These are phyloP conservation scores for Suhomyces panamericanus DNA, from an alignment of 1,139 yeast species.

Conservation along the genomic window DNA sequence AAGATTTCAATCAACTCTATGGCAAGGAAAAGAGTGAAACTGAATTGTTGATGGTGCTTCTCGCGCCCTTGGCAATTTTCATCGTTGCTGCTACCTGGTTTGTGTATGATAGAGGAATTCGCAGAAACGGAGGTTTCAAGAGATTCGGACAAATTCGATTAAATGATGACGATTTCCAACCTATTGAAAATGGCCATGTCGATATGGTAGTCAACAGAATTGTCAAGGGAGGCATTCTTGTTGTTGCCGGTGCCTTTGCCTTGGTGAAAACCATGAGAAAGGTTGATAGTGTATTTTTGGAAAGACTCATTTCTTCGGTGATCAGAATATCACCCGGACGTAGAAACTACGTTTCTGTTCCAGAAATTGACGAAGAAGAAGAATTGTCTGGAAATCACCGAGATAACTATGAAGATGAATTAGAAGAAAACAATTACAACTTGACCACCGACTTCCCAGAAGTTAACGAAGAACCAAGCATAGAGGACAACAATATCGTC, in stretches of 20 bases:
- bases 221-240: slow-evolving; percentile 62
- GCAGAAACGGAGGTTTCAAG: slow-evolving; percentile 77
- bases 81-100: slow-evolving; percentile 58
- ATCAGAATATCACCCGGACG: slow-evolving; percentile 45
- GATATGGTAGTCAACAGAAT: slow-evolving; percentile 63
- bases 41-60: slow-evolving; percentile 51
- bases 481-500: no score
- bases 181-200: slow-evolving; percentile 65
- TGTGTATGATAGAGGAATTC: slow-evolving; percentile 76
- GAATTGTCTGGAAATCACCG: no score
- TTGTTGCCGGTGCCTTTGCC: slow-evolving; percentile 46
- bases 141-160: slow-evolving; percentile 85
- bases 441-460: no score
- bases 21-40: slow-evolving; percentile 60
- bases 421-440: no score
- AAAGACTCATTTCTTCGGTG: slow-evolving; percentile 34
- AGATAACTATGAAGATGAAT: no score
- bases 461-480: no score
- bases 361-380: slow-evolving; percentile 45
- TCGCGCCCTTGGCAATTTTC: slow-evolving; percentile 60
- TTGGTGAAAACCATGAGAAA: slow-evolving; percentile 38
- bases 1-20: slow-evolving; percentile 58
- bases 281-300: slow-evolving; percentile 37
- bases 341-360: slow-evolving; percentile 46
- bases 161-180: slow-evolving; percentile 59